Base-by-base conservation (phyloP, 164 flowering plant species). In the Liquidambar formosana region DNA sequence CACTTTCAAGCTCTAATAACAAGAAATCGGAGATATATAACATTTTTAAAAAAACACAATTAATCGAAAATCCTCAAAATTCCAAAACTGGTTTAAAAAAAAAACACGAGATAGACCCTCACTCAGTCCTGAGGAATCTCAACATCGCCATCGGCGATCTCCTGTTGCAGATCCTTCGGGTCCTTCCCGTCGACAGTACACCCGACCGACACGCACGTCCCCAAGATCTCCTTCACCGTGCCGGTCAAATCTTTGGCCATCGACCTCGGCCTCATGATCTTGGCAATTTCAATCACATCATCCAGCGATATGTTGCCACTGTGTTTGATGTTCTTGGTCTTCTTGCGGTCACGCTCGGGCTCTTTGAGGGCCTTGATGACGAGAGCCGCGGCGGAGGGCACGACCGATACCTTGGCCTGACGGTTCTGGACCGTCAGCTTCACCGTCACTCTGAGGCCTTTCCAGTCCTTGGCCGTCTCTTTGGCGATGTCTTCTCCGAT, bases 401-500 rank as follows among this genome's bases (percentile, higher is more conserved):
- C 89, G 14, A 85, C 89, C 2, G 87, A 57, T 22, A 85, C 89
- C 68, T 85, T 85, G 11, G 87, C 89, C 71, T 85, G 89, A 22
- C 89, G 79, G 64, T 85, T 85, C 75, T 85, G 87, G 44, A 85
- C 89, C 2, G 89, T 85, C 59, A 85, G 85, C 79, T 85, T 85
- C 49, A 85, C 89, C 25, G 86, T 83, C 9, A 85, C 89, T 0
- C 89, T 76, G 41, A 85, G 78, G 22, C 89, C 89, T 80, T 85
- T 85, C 89, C 89, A 85, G 69, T 85, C 89, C 75, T 81, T 83
- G 74, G 89, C 89, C 3, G 89, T 85, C 65, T 85, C 89, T 69
- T 83, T 85, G 66, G 87, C 87, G 49, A 84, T 84, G 81, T 84
- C 87, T 63, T 84, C 87, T 66, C 87, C 87, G 74, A 85, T 80